Percentiles rank a stretch among this genome's conserved stretches.
Conservation (phyloP, 805 yeast species). For the Sugiyamaella smithiae region DNA sequence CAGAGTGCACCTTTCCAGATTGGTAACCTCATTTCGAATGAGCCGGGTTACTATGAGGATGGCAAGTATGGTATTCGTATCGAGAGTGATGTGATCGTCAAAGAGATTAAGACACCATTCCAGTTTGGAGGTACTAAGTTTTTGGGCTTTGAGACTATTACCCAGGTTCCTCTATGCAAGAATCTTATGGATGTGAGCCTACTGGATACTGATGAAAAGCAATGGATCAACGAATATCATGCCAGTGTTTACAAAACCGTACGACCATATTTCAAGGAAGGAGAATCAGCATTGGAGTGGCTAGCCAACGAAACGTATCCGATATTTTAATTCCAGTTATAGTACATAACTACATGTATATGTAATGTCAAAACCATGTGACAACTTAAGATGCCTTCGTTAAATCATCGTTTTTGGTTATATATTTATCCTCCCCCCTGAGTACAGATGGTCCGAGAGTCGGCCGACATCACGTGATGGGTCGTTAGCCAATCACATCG, state of each 20-base stretch:
- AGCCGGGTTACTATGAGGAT: slow-evolving; percentile 91
- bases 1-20: slow-evolving; percentile 49
- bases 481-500: neutral
- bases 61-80: slow-evolving; percentile 88
- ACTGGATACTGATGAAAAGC: slow-evolving; percentile 58
- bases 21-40: slow-evolving; percentile 83
- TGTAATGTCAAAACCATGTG: too few species aligned
- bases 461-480: slow-evolving; percentile 1
- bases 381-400: too few species aligned
- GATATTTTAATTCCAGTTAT: slow-evolving; percentile 18
- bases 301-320: slow-evolving; percentile 61
- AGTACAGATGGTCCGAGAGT: too few species aligned
- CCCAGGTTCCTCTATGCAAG: slow-evolving; percentile 78
- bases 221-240: slow-evolving; percentile 71
- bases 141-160: slow-evolving; percentile 76
- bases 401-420: too few species aligned
- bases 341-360: too few species aligned
- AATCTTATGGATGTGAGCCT: slow-evolving; percentile 62
- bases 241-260: slow-evolving; percentile 51
- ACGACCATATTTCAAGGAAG: slow-evolving; percentile 51
- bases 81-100: slow-evolving; percentile 74
- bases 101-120: slow-evolving; percentile 38
- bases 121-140: slow-evolving; percentile 57
- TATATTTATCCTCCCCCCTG: too few species aligned
- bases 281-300: slow-evolving; percentile 66